Base-by-base conservation (phyloP, 1,284 basidiomycete species). In the Rhodotorula sp. region DNA sequence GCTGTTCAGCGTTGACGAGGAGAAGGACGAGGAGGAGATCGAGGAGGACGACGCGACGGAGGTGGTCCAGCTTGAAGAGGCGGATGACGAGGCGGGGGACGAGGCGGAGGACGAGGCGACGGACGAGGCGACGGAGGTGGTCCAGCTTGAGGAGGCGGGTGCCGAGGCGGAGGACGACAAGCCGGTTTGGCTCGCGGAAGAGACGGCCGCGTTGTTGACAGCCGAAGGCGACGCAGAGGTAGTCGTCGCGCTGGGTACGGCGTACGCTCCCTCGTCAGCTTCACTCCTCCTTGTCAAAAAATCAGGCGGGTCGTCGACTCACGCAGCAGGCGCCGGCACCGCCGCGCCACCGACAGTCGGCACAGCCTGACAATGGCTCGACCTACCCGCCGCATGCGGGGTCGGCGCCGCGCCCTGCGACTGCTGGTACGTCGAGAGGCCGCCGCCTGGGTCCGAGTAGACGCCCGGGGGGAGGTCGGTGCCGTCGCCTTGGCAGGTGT, bases 281-380 rank as follows among this genome's bases (percentile, higher is more conserved):
- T 15, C 9, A 4, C 4, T 1, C 16, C 4, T 18, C 9, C 7
- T 18, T 5, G 11, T 11, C 2, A 50, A 28, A 31, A 24, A 10
- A 4, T 9, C 16, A 9, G 44, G 16, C 8, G n/a, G n/a, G 22
- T 44, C 13, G 40, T 18, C 24, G 26, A 60, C 68, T 47, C 30
- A 64, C 61, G 52, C 46, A n/a, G 31, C 10, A 44, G 46, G 48
- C 7, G 53, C 51, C 2, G 59, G 63, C n/a, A 28, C 57, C 18
- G 51, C 68, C n/a, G 50, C 22, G 2, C 69, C 69, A 18, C 69
- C 69, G 44, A 71, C 65, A 22, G 65, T 71, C 1, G 65, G 65
- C 48, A 65, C 70, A 28, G 89, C 98, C 31, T 84, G 97, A 48
- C 82, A 98, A 28, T 83, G 94, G 67, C 91, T 94, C 79, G 91